phyloP scores from a whole-genome alignment of 1,284 basidiomycete genomes.

The Coniferiporia weirii region DNA sequence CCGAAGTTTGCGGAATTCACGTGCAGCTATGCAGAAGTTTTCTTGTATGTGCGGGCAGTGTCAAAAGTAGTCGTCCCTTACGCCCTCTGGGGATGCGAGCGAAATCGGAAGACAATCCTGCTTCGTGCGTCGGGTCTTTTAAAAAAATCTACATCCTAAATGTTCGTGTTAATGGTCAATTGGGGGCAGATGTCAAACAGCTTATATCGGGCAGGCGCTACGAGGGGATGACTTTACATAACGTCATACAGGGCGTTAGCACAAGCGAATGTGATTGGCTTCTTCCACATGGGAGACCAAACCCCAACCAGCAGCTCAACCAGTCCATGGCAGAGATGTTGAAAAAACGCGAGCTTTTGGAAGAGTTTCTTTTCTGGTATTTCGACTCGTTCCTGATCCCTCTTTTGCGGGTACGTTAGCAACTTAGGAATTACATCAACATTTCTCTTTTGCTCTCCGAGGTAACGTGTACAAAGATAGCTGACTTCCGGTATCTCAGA shows the following conservation, averaged over 20 bases:
- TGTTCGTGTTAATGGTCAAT: neutral
- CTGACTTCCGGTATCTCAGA: conserved; percentile 41
- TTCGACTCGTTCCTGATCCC: conserved; percentile 83
- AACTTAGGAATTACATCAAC: neutral
- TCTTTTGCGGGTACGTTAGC: conserved; percentile 61
- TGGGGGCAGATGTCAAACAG: conserved; percentile 54
- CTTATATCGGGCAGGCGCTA: conserved; percentile 74
- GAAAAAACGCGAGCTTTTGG: conserved; percentile 72
- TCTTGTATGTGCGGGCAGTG: conserved; percentile 60
- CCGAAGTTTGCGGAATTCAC: conserved; percentile 77
- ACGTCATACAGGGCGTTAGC: conserved; percentile 72
- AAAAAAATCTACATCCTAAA: neutral
- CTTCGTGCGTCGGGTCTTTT: conserved; percentile 42
- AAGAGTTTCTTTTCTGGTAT: conserved; percentile 90
- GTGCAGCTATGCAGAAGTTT: conserved; percentile 66
- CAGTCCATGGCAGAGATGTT: conserved; percentile 62
- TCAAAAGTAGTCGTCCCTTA: conserved; percentile 71
- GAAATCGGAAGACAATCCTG: conserved; percentile 63
- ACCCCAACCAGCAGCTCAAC: conserved; percentile 35
- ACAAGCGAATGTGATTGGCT: conserved; percentile 84
- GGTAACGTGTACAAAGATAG: neutral
- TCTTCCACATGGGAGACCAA: conserved; percentile 35
- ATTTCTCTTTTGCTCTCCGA: neutral
- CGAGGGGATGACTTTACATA: conserved; percentile 81
- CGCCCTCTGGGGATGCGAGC: conserved; percentile 71